Conservation (phyloP, 2,329 filamentous ascomycete species). For the Hypoxylon sp. region DNA sequence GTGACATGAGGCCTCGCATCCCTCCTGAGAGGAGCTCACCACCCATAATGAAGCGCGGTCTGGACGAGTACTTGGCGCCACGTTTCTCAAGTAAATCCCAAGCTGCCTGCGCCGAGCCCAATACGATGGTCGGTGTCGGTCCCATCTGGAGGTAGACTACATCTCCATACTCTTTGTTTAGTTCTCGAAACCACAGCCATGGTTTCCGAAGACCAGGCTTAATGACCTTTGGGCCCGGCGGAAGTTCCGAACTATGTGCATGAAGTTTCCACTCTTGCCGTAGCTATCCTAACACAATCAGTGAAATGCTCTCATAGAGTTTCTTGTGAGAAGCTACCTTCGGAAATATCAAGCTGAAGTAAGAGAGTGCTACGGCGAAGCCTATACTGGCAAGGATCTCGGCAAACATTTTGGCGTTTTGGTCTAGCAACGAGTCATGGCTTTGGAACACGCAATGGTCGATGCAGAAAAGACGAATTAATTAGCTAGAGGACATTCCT, state of each 20-base stretch:
- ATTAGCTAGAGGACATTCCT: slow-evolving; percentile 16
- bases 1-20: slow-evolving; percentile 59
- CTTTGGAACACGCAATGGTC: neutral
- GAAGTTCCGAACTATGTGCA: slow-evolving; percentile 55
- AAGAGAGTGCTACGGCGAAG: slow-evolving; percentile 42
- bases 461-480: slow-evolving; percentile 2
- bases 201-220: slow-evolving; percentile 57
- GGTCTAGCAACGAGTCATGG: neutral
- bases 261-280: slow-evolving; percentile 57
- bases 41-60: slow-evolving; percentile 62
- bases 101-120: slow-evolving; percentile 59
- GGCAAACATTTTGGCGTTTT: slow-evolving; percentile 34
- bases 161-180: slow-evolving; percentile 57
- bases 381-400: slow-evolving; percentile 40
- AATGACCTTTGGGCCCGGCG: slow-evolving; percentile 55
- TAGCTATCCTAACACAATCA: slow-evolving; percentile 47
- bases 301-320: neutral
- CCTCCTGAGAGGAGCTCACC: slow-evolving; percentile 58
- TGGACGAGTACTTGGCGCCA: slow-evolving; percentile 59
- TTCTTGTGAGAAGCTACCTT: slow-evolving; percentile 40
- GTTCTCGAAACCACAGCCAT: slow-evolving; percentile 59
- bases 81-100: slow-evolving; percentile 61
- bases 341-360: slow-evolving; percentile 49
- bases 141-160: slow-evolving; percentile 60
- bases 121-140: slow-evolving; percentile 58